phyloP scores from a whole-genome alignment of 2,329 filamentous ascomycete genomes.

The Neurospora sp. region DNA sequence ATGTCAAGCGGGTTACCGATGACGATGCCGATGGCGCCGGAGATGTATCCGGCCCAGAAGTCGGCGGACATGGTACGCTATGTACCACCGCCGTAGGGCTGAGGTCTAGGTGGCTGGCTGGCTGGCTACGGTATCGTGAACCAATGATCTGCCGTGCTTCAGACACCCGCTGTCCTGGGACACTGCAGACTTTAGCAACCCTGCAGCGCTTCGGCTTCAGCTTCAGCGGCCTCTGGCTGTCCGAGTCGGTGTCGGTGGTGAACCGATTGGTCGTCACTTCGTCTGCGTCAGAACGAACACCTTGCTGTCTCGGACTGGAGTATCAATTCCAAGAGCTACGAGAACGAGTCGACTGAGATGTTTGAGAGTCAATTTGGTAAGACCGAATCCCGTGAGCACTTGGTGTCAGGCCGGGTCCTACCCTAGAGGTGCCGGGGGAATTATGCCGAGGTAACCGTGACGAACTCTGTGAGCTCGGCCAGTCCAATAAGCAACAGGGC shows the following conservation, averaged over 20 bases:
- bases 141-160: neutral
- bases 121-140: neutral
- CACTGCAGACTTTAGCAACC: neutral
- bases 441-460: neutral
- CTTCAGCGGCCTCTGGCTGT: neutral
- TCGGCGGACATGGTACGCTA: conserved; percentile 61
- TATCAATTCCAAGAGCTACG: neutral
- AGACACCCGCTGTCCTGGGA: neutral
- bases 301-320: neutral
- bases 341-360: neutral
- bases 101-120: neutral
- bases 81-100: neutral
- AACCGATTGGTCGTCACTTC: neutral
- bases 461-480: neutral
- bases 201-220: neutral
- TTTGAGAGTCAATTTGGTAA: neutral
- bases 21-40: conserved; percentile 75
- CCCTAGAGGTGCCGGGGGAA: neutral
- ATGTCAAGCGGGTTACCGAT: conserved; percentile 71
- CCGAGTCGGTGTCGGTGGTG: neutral
- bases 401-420: neutral
- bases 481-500: neutral
- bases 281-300: neutral
- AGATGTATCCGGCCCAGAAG: conserved; percentile 89
- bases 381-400: neutral